These are phyloP conservation scores for Forsythia viridissima DNA, from an alignment of 257 asterid genomes.

Conservation along the genomic window DNA sequence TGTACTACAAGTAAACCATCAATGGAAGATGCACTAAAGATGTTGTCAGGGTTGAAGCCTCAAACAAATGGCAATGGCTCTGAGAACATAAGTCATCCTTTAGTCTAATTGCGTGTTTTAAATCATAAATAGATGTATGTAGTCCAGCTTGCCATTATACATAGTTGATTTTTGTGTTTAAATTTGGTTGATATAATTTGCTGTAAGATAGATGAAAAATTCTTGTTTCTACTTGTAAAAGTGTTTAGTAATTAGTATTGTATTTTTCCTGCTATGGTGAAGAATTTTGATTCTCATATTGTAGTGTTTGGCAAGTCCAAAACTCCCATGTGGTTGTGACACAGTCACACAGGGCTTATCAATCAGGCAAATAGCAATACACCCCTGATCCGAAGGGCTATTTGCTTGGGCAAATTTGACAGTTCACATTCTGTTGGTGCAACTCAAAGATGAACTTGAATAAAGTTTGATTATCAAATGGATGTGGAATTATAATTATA, in stretches of 20 bases:
- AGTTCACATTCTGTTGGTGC: no score
- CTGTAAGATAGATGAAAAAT: slow-evolving; percentile 24
- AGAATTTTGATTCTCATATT: neutral
- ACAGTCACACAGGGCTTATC: no score
- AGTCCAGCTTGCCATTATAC: slow-evolving; percentile 7
- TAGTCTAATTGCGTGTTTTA: neutral
- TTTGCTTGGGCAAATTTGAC: no score
- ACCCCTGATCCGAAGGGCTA: no score
- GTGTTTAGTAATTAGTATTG: neutral
- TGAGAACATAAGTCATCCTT: slow-evolving; percentile 1
- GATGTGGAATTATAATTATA: no score
- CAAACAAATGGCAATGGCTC: slow-evolving; percentile 18
- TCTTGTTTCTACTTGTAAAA: slow-evolving; percentile 13
- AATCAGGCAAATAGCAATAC: no score
- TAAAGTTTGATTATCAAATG: no score
- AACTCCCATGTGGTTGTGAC: no score
- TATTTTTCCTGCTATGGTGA: neutral
- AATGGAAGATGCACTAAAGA: slow-evolving; percentile 62
- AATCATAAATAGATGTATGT: slow-evolving; percentile 26
- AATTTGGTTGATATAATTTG: slow-evolving; percentile 21
- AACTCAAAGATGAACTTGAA: no score
- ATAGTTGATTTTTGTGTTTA: slow-evolving; percentile 28
- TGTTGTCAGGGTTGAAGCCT: slow-evolving; percentile 42
- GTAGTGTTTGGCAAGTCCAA: neutral
- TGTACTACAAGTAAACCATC: slow-evolving; percentile 74